Evolutionary conservation across 1,284 basidiomycete genomes (phyloP).

Genomic region (Lignosus rhinocerotis): DNA sequence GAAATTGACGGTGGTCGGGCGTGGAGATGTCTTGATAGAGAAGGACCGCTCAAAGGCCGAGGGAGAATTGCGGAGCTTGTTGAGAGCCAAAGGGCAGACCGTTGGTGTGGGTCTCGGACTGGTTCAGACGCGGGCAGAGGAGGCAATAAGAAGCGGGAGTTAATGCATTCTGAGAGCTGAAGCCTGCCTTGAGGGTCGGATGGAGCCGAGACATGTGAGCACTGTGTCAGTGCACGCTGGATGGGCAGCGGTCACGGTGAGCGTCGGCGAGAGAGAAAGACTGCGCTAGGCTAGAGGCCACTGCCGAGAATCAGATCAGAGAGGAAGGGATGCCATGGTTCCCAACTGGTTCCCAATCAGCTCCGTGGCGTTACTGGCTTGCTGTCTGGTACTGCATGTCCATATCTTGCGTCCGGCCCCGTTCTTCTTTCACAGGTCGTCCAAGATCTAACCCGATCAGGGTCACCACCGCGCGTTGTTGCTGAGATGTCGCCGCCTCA

Average conservation of each 20-base stretch:
- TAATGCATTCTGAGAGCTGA: constrained; percentile 11
- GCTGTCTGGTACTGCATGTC: constrained; percentile 1
- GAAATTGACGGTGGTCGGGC: no score
- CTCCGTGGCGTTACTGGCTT: constrained; percentile 19
- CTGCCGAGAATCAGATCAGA: constrained; percentile 20
- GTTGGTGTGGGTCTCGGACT: constrained; percentile 3
- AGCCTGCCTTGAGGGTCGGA: background rate
- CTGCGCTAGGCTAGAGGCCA: constrained; percentile 4
- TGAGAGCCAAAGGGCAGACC: background rate
- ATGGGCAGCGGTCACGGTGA: no score
- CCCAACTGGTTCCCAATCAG: constrained; percentile 23
- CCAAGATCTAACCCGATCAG: constrained; percentile 12
- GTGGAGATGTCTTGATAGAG: background rate
- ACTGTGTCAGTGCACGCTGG: background rate
- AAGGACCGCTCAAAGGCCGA: constrained; percentile 6
- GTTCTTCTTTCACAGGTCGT: background rate
- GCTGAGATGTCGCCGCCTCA: constrained; percentile 10
- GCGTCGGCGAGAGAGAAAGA: background rate
- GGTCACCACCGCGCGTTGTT: constrained; percentile 4
- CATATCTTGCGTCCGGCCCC: constrained; percentile 6
- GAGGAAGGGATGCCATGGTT: constrained; percentile 15
- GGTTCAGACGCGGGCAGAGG: constrained; percentile 14
- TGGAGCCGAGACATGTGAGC: constrained; percentile 17
- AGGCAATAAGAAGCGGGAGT: constrained; percentile 21
- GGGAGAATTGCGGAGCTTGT: constrained; percentile 7